phyloP scores from a whole-genome alignment of 2,329 filamentous ascomycete species.

The Cladosporium sp. region DNA sequence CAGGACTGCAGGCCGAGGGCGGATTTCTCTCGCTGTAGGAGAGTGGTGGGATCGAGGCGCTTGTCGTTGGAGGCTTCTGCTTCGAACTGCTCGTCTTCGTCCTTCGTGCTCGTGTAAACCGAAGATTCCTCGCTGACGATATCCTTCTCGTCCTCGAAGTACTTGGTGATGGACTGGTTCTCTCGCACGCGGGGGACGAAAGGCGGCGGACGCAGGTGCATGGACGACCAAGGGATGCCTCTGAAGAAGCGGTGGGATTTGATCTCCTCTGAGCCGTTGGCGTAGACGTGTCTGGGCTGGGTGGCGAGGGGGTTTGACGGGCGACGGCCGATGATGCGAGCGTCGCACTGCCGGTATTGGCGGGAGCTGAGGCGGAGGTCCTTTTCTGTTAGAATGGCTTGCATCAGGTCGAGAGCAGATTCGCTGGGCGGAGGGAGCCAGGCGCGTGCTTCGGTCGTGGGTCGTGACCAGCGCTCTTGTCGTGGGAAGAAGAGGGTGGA shows the following conservation, averaged over 20 bases:
- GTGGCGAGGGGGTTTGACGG: slow-evolving; percentile 46
- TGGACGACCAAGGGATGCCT: slow-evolving; percentile 69
- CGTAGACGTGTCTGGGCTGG: slow-evolving; percentile 57
- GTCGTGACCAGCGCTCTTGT: slow-evolving; percentile 48
- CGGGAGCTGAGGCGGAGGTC: slow-evolving; percentile 70
- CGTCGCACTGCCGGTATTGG: slow-evolving; percentile 67
- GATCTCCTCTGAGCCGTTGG: slow-evolving; percentile 83
- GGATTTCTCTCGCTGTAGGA: slow-evolving; percentile 24
- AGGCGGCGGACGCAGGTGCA: slow-evolving; percentile 69
- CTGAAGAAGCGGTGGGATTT: slow-evolving; percentile 85
- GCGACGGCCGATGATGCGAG: slow-evolving; percentile 25
- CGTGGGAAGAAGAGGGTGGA: slow-evolving; percentile 67
- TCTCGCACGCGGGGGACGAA: slow-evolving; percentile 68
- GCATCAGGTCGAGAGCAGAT: slow-evolving; percentile 74
- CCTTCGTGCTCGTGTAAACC: slow-evolving; percentile 21
- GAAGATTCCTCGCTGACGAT: slow-evolving; percentile 45
- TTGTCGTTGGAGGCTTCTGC: slow-evolving; percentile 11
- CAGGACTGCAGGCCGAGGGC: slow-evolving; percentile 29
- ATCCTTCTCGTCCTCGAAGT: slow-evolving; percentile 80
- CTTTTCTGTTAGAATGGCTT: slow-evolving; percentile 67
- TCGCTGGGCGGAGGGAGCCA: slow-evolving; percentile 54
- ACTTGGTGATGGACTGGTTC: slow-evolving; percentile 61
- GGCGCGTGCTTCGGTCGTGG: slow-evolving; percentile 31
- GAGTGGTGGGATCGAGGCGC: slow-evolving; percentile 15
- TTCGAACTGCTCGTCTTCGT: slow-evolving; percentile 16